Evolutionary conservation across 2,329 filamentous ascomycete species (phyloP).

Genomic region (Amylocarpus encephaloides): DNA sequence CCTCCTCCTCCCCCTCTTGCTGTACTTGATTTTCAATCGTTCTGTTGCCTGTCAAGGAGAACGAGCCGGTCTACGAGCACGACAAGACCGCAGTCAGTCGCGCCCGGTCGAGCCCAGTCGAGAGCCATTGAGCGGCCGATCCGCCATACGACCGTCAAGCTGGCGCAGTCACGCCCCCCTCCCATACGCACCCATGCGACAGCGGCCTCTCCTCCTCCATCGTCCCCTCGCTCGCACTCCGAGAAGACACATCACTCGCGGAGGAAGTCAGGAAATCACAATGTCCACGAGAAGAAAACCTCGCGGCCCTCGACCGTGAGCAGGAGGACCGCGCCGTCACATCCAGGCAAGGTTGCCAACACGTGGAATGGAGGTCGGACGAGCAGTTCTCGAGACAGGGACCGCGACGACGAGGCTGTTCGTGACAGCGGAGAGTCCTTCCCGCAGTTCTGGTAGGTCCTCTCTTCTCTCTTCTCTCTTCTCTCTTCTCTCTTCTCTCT

Average conservation of each 20-base stretch:
- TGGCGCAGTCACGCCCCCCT: constrained; percentile 28
- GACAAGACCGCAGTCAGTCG: too few relatives aligned
- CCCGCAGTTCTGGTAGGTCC: constrained; percentile 57
- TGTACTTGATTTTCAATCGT: not conserved
- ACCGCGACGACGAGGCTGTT: constrained; percentile 19
- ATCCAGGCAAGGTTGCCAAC: constrained; percentile 9
- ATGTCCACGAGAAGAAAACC: constrained; percentile 18
- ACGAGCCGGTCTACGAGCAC: too few relatives aligned
- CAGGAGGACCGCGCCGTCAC: constrained; percentile 20
- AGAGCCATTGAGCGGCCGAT: constrained; percentile 4
- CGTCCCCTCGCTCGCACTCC: constrained; percentile 18
- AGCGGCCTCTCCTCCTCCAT: constrained; percentile 16
- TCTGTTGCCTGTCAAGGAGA: not conserved
- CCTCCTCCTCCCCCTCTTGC: not conserved
- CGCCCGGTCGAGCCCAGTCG: too few relatives aligned
- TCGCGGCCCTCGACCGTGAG: constrained; percentile 18
- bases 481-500: too few relatives aligned
- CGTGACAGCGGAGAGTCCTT: constrained; percentile 54
- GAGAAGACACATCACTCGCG: constrained; percentile 18
- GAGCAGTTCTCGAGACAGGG: constrained; percentile 12
- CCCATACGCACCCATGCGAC: constrained; percentile 17
- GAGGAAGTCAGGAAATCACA: constrained; percentile 26
- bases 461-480: not conserved
- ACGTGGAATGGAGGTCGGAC: constrained; percentile 3
- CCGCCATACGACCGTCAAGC: constrained; percentile 12